These are phyloP conservation scores for Dianthus caryophyllus DNA, from an alignment of 148 eudicot species.

Conservation along the genomic window DNA sequence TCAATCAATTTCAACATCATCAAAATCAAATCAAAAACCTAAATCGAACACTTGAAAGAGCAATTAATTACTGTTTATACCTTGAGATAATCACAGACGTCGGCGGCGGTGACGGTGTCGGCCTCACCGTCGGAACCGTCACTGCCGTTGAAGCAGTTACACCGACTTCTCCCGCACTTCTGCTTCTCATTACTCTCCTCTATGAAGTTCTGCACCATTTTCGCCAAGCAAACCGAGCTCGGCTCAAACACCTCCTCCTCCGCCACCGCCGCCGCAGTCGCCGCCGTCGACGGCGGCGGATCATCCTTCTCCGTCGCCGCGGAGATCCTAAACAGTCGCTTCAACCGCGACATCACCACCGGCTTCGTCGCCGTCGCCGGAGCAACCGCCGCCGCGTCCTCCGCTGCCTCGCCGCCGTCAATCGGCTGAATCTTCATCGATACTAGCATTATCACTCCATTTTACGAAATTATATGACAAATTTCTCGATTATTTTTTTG, in stretches of 20 bases:
- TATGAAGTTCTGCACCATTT: constrained; percentile 88
- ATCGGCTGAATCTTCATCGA: constrained; percentile 76
- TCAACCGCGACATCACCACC: constrained; percentile 53
- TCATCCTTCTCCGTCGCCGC: constrained; percentile 35
- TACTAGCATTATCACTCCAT: constrained; percentile 42
- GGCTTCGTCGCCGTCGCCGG: constrained; percentile 16
- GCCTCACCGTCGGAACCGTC: constrained; percentile 60
- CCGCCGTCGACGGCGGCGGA: constrained; percentile 11
- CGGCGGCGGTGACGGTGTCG: constrained; percentile 24
- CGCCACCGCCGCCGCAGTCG: constrained; percentile 21
- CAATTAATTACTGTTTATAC: too few relatives aligned
- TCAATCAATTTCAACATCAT: too few relatives aligned
- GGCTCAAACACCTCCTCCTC: constrained; percentile 54
- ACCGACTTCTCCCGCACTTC: constrained; percentile 27
- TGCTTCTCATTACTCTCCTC: constrained; percentile 59
- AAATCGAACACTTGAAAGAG: too few relatives aligned
- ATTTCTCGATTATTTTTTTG: too few relatives aligned
- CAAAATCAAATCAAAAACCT: too few relatives aligned
- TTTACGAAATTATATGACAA: too few relatives aligned
- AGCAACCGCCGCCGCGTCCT: constrained; percentile 19
- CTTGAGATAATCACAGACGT: constrained; percentile 63
- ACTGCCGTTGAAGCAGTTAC: constrained; percentile 65
- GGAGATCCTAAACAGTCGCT: constrained; percentile 54
- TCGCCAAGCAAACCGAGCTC: constrained; percentile 74
- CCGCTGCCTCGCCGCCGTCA: constrained; percentile 27